Evolutionary conservation across 2,329 filamentous ascomycete species (phyloP).

Genomic region (Sporothrix pallida): DNA sequence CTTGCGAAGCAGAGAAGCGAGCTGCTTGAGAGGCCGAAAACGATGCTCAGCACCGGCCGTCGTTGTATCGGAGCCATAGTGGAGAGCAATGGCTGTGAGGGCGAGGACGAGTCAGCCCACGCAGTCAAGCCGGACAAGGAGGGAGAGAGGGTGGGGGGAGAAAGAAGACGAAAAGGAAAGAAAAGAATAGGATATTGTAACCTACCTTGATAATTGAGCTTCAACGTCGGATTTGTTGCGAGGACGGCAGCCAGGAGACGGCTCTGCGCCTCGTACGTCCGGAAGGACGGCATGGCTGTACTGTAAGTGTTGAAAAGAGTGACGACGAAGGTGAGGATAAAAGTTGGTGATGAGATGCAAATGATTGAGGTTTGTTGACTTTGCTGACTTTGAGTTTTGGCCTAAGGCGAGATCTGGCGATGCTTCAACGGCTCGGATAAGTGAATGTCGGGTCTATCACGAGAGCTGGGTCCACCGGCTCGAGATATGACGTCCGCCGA

Average conservation of each 20-base stretch:
- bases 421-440: neutral
- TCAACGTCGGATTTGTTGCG: conserved; percentile 59
- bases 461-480: neutral
- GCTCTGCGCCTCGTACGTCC: conserved; percentile 63
- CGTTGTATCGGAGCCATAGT: conserved; percentile 58
- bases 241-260: conserved; percentile 67
- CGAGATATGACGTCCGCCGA: neutral
- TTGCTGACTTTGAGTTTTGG: neutral
- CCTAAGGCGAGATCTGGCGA: neutral
- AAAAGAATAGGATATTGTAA: conserved; percentile 2
- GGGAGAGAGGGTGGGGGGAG: neutral
- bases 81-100: conserved; percentile 52
- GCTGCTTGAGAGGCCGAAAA: conserved; percentile 55
- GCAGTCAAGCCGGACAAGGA: neutral
- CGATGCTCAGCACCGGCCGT: conserved; percentile 57
- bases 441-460: too few species aligned
- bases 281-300: conserved; percentile 58
- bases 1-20: conserved; percentile 49
- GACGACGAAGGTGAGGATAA: neutral
- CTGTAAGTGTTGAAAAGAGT: neutral
- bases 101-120: conserved; percentile 23
- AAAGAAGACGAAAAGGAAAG: conserved; percentile 19
- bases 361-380: neutral
- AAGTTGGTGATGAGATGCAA: neutral
- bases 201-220: conserved; percentile 68